A percentile compares a stretch with the other conserved stretches of the same genome.
These are phyloP conservation scores for Ustilago sp. DNA, from an alignment of 1,284 basidiomycete species.

Conservation along the genomic window DNA sequence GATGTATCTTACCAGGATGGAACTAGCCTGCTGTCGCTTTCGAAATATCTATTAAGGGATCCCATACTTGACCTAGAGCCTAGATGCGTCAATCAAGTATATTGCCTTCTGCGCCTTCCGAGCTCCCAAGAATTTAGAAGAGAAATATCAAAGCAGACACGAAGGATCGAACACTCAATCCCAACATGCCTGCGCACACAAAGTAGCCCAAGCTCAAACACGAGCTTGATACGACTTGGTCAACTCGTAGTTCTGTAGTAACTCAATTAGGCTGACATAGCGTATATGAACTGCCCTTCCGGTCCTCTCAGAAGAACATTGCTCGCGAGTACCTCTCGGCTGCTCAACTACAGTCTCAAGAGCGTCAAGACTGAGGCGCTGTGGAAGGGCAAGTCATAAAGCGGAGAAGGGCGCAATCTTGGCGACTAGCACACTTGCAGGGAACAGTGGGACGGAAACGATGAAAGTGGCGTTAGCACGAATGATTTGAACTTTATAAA, in stretches of 20 bases:
- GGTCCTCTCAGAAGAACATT: no score
- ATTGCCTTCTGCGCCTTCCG: background rate
- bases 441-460: background rate
- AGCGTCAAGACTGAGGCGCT: no score
- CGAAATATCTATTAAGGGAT: constrained; percentile 4
- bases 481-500: background rate
- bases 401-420: no score
- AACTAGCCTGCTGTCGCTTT: constrained; percentile 7
- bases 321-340: no score
- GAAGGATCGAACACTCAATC: background rate
- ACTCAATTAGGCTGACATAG: background rate
- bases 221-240: background rate
- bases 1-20: constrained; percentile 22
- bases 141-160: background rate
- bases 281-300: background rate
- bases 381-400: no score
- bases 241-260: background rate
- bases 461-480: background rate
- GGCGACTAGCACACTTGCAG: background rate
- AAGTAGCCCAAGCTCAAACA: background rate
- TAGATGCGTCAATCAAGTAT: constrained; percentile 34
- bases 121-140: background rate
- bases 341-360: no score
- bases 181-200: background rate
- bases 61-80: constrained; percentile 37